Evolutionary conservation across 2,329 filamentous ascomycete genomes (phyloP).

Genomic region (Hyphodiscus sp.): DNA sequence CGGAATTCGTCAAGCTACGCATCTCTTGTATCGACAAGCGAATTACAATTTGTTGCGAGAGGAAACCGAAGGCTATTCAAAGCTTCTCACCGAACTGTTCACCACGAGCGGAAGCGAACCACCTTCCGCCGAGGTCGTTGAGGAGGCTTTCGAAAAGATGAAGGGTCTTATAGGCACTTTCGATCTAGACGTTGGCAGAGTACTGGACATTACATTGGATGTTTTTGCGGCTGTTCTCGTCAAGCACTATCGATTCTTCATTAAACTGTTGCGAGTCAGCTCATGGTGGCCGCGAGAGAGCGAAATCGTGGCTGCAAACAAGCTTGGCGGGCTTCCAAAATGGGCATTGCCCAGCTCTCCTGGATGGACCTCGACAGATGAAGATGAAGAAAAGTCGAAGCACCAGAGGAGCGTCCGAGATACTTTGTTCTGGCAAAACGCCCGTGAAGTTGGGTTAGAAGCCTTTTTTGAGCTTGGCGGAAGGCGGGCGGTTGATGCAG

Average conservation of each 20-base stretch:
- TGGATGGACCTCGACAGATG: slow-evolving; percentile 57
- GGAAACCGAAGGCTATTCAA: slow-evolving; percentile 94
- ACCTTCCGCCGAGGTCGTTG: slow-evolving; percentile 69
- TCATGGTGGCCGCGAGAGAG: slow-evolving; percentile 85
- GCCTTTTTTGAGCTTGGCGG: slow-evolving; percentile 89
- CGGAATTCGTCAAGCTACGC: slow-evolving; percentile 84
- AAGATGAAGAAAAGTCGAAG: slow-evolving; percentile 56
- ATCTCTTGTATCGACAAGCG: slow-evolving; percentile 87
- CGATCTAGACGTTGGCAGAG: slow-evolving; percentile 90
- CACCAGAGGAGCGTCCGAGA: slow-evolving; percentile 61
- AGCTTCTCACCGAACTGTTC: slow-evolving; percentile 92
- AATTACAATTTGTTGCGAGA: slow-evolving; percentile 95
- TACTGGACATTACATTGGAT: slow-evolving; percentile 89
- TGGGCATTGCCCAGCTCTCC: slow-evolving; percentile 75
- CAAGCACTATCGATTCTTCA: slow-evolving; percentile 88
- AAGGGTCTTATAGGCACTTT: slow-evolving; percentile 96
- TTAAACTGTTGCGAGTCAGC: slow-evolving; percentile 84
- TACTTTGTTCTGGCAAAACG: slow-evolving; percentile 70
- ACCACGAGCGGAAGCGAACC: slow-evolving; percentile 73
- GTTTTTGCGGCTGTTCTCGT: slow-evolving; percentile 91
- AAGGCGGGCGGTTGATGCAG: slow-evolving; percentile 55
- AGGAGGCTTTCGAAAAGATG: slow-evolving; percentile 82
- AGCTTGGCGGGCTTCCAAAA: slow-evolving; percentile 62
- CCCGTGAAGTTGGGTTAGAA: slow-evolving; percentile 67
- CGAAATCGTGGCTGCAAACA: slow-evolving; percentile 35